These are phyloP conservation scores for Elaeis guineensis DNA, from an alignment of 176 grass and related monocot genomes.

Conservation along the genomic window DNA sequence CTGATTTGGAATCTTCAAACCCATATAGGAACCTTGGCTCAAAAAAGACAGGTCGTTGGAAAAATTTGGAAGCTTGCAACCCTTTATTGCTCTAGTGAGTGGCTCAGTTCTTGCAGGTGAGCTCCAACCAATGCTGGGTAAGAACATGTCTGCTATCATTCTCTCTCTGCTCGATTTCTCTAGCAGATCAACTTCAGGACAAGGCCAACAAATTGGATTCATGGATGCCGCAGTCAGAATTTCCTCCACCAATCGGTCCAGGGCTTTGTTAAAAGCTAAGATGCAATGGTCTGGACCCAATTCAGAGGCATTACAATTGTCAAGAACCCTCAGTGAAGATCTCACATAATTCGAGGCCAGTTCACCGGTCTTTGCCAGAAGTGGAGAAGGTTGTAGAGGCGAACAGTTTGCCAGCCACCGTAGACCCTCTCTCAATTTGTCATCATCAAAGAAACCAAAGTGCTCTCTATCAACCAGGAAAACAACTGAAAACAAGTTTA, in stretches of 20 bases:
- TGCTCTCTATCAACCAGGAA: too few species aligned
- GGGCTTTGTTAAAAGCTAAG: constrained; percentile 54
- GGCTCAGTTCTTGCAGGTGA: constrained; percentile 37
- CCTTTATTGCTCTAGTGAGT: constrained; percentile 29
- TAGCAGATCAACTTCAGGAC: constrained; percentile 56
- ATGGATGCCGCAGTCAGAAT: constrained; percentile 38
- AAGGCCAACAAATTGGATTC: constrained; percentile 53
- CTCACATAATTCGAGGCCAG: constrained; percentile 52
- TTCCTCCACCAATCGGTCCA: constrained; percentile 37
- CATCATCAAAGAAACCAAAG: constrained; percentile 58
- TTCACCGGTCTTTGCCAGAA: constrained; percentile 43
- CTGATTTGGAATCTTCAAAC: too few species aligned
- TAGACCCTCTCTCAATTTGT: constrained; percentile 52
- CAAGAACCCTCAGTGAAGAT: constrained; percentile 32
- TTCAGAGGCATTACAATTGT: constrained; percentile 26
- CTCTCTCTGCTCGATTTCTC: constrained; percentile 43
- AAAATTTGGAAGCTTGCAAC: constrained; percentile 6
- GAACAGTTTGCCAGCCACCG: constrained; percentile 58
- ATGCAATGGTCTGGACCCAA: constrained; percentile 57
- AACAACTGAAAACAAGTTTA: constrained; percentile 43
- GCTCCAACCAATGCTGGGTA: constrained; percentile 70
- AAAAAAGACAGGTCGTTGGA: too few species aligned
- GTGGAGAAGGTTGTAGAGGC: constrained; percentile 45
- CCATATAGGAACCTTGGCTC: too few species aligned
- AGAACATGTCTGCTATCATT: constrained; percentile 42